Percentiles rank a stretch among this genome's conserved stretches.
phyloP scores from a whole-genome alignment of 768 basidiomycete genomes.

The Mycena indigotica region DNA sequence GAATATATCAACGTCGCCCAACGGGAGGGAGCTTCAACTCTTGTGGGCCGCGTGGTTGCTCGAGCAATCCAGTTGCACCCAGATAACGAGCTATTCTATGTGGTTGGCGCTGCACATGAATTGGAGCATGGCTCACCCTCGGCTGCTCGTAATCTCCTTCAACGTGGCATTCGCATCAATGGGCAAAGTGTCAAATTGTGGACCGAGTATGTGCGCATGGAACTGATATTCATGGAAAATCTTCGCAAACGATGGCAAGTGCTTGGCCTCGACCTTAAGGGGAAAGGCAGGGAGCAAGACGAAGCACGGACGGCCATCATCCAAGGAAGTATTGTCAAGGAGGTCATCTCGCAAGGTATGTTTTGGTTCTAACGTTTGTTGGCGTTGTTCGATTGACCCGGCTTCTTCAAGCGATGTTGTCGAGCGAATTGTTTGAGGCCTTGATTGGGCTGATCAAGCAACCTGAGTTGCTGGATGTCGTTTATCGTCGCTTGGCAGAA shows the following conservation, averaged over 20 bases:
- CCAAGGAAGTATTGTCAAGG: slow-evolving; percentile 77
- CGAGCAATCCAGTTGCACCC: slow-evolving; percentile 89
- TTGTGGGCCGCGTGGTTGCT: slow-evolving; percentile 82
- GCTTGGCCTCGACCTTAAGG: slow-evolving; percentile 60
- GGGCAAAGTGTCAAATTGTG: slow-evolving; percentile 75
- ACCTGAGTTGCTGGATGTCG: slow-evolving; percentile 34
- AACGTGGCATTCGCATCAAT: slow-evolving; percentile 83
- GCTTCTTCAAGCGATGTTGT: slow-evolving; percentile 40
- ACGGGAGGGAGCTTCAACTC: slow-evolving; percentile 72
- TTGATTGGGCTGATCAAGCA: slow-evolving; percentile 40
- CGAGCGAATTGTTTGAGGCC: slow-evolving; percentile 43
- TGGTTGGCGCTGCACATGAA: slow-evolving; percentile 84
- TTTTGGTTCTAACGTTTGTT: slow-evolving; percentile 13
- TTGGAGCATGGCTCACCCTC: slow-evolving; percentile 70
- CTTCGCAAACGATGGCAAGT: slow-evolving; percentile 78
- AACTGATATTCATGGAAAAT: slow-evolving; percentile 82
- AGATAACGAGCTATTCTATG: slow-evolving; percentile 72
- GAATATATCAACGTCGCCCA: slow-evolving; percentile 88
- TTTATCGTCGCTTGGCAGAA: slow-evolving; percentile 39
- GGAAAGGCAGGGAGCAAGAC: slow-evolving; percentile 33
- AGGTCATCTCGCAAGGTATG: slow-evolving; percentile 75
- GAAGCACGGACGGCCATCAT: slow-evolving; percentile 68
- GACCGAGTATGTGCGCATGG: slow-evolving; percentile 90
- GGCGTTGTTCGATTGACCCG: neutral
- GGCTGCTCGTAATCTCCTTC: slow-evolving; percentile 81